Base-by-base conservation (phyloP, 192 early-diverging fungal species). In the Phlyctochytrium planicorne region DNA sequence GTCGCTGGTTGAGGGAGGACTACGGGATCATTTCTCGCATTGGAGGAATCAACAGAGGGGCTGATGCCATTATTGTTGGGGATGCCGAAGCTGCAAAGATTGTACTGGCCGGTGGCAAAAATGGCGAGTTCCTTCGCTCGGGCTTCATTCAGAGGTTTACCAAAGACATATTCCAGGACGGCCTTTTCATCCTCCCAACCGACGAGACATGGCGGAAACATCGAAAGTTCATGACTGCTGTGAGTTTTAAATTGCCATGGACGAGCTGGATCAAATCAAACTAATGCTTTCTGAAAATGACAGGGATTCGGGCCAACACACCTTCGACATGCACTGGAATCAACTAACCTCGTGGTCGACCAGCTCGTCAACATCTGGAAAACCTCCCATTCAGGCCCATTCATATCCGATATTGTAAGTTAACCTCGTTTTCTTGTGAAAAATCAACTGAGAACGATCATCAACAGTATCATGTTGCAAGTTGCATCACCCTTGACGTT, bases 161-260 rank as follows among this genome's bases (percentile, higher is more conserved):
- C 40, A n/a, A 50, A 50, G 40, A 50, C 40, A 50, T 50, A 10
- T 50, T 50, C 40, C 10, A 50, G 40, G 10, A 10, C 12, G 40
- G 10, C 40, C 40, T 50, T 10, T 50, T 50, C 40, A 14, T 50
- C 40, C 10, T 50, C 12, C 40, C 40, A n/a, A 50, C 40, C 40
- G 40, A 50, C n/a, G n/a, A 10, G 40, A 10, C 40, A 50, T 50
- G 40, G 40, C 40, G 40, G 40, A 50, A 50, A n/a, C 40, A 50
- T 50, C 40, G 40, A 10, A 50, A 50, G n/a, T 50, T 50, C 40
- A 10, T 50, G 12, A 10, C 10, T 10, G 12, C 40, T n/a, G n/a
- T n/a, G n/a, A n/a, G n/a, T n/a, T n/a, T n/a, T n/a, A n/a, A n/a
- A n/a, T n/a, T n/a, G n/a, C n/a, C n/a, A n/a, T n/a, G n/a, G n/a